These are phyloP conservation scores for Trichoderma endophyticum DNA, from an alignment of 2,329 filamentous ascomycete species.

Conservation along the genomic window DNA sequence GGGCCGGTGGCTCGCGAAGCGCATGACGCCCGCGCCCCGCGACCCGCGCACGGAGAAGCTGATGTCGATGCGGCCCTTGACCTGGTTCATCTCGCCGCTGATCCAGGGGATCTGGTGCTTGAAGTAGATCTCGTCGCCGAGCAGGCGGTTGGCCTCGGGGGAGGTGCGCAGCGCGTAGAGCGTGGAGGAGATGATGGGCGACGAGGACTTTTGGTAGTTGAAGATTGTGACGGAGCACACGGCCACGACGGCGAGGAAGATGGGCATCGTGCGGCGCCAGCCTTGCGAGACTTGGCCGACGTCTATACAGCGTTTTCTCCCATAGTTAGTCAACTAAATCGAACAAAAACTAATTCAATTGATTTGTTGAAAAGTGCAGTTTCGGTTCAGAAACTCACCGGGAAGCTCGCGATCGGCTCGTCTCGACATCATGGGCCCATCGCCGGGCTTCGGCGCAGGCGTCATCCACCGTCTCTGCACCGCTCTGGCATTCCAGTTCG, in stretches of 20 bases:
- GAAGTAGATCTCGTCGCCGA: constrained; percentile 88
- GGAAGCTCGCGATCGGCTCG: constrained; percentile 65
- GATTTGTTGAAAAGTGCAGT: background rate
- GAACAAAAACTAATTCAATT: background rate
- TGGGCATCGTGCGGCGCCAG: constrained; percentile 72
- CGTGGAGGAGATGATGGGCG: constrained; percentile 78
- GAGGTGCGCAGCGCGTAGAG: constrained; percentile 89
- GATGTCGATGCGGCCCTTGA: constrained; percentile 88
- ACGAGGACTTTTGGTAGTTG: constrained; percentile 98
- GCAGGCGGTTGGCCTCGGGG: constrained; percentile 65
- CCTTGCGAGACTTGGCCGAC: constrained; percentile 47
- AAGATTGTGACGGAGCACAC: constrained; percentile 81
- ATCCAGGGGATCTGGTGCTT: constrained; percentile 78
- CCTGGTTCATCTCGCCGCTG: constrained; percentile 82
- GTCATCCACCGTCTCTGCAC: constrained; percentile 48
- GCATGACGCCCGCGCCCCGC: constrained; percentile 67
- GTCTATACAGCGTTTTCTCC: constrained; percentile 29
- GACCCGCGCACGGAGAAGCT: constrained; percentile 82
- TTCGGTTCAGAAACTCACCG: constrained; percentile 37
- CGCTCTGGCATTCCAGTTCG: background rate
- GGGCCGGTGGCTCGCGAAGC: constrained; percentile 73
- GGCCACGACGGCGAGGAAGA: constrained; percentile 72
- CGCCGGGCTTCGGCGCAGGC: constrained; percentile 55
- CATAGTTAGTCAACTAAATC: background rate
- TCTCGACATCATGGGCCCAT: constrained; percentile 63